phyloP scores from a whole-genome alignment of 495 filamentous ascomycete species.

The Penicillium chermesinum region DNA sequence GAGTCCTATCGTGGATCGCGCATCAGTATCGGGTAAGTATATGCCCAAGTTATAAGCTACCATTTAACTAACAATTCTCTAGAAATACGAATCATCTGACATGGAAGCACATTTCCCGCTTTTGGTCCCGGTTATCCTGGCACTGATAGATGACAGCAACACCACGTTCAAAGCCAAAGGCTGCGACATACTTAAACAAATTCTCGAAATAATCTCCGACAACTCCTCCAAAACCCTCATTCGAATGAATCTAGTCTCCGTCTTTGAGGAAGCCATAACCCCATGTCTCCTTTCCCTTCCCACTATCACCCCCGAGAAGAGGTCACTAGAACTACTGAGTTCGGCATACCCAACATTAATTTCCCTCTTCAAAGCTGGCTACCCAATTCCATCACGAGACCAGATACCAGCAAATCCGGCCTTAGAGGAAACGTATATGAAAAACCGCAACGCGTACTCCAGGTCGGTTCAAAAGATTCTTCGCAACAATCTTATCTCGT shows the following conservation, averaged over 20 bases:
- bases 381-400: slow-evolving; percentile 6
- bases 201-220: slow-evolving; percentile 56
- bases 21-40: slow-evolving; percentile 32
- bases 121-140: slow-evolving; percentile 77
- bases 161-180: slow-evolving; percentile 53
- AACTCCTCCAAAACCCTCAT: slow-evolving; percentile 48
- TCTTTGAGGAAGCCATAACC: slow-evolving; percentile 74
- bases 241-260: slow-evolving; percentile 67
- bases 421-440: slow-evolving; percentile 5
- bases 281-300: slow-evolving; percentile 73
- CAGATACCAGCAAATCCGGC: not conserved
- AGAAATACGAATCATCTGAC: slow-evolving; percentile 24
- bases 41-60: not conserved
- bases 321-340: slow-evolving; percentile 59
- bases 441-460: slow-evolving; percentile 18
- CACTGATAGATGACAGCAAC: slow-evolving; percentile 67
- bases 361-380: slow-evolving; percentile 47
- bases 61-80: slow-evolving; percentile 6
- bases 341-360: slow-evolving; percentile 65
- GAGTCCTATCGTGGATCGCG: slow-evolving; percentile 64
- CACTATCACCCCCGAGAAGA: slow-evolving; percentile 66
- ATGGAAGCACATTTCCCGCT: slow-evolving; percentile 63
- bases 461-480: slow-evolving; percentile 26
- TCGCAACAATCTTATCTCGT: slow-evolving; percentile 39
- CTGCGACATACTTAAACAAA: slow-evolving; percentile 51